These are phyloP conservation scores for Oenanthe javanica DNA, from an alignment of 140 eudicot genomes.

Conservation along the genomic window DNA sequence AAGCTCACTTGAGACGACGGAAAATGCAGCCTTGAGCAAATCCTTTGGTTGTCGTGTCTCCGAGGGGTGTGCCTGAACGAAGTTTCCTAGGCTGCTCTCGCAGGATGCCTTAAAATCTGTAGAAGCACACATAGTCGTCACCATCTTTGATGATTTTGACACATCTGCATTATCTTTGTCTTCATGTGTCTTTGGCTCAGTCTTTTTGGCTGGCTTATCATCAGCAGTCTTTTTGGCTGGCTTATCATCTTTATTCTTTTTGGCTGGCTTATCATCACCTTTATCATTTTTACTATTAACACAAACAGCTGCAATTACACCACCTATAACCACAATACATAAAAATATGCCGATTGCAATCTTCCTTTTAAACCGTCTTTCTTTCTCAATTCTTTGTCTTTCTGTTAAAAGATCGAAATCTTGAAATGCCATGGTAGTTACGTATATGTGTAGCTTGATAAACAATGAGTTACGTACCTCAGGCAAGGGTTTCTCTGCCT, in stretches of 20 bases:
- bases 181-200: not conserved
- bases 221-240: not conserved
- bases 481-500: constrained; percentile 45
- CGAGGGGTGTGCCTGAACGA: constrained; percentile 4
- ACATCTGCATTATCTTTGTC: not conserved
- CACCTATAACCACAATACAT: not conserved
- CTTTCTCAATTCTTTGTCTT: constrained; percentile 26
- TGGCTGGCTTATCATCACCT: not conserved
- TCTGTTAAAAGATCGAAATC: constrained; percentile 3
- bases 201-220: not conserved
- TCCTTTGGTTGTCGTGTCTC: constrained; percentile 29
- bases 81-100: not conserved
- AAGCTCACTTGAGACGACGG: constrained; percentile 43
- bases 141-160: not conserved
- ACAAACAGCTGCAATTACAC: not conserved
- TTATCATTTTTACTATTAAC: not conserved
- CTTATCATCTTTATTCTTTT: not conserved
- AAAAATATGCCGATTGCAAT: constrained; percentile 14
- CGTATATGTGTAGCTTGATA: not conserved
- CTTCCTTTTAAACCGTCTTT: constrained; percentile 11
- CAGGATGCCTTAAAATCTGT: constrained; percentile 10
- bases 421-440: constrained; percentile 36
- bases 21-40: constrained; percentile 40
- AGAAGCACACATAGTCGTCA: constrained; percentile 5
- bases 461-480: not conserved